phyloP scores from a whole-genome alignment of 371 early-diverging fungal species.

The Apophysomyces variabilis region DNA sequence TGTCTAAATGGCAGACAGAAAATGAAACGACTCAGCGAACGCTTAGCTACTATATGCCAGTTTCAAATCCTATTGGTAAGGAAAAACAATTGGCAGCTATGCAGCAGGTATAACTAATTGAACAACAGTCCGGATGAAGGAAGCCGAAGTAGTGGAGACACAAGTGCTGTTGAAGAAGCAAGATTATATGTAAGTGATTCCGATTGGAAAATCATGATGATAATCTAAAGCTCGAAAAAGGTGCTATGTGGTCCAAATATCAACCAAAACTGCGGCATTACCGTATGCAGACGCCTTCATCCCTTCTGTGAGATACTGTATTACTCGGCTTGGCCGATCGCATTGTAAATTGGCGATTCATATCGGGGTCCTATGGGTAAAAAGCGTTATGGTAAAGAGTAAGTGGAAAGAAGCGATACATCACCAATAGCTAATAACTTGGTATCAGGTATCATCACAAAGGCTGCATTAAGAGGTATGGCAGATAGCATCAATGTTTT shows the following conservation, averaged over 20 bases:
- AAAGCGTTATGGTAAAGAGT: slow-evolving; percentile 60
- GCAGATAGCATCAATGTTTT: slow-evolving; percentile 36
- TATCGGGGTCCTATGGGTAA: slow-evolving; percentile 59
- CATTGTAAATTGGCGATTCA: slow-evolving; percentile 55
- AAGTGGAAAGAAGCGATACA: slow-evolving; percentile 3
- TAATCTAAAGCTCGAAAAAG: slow-evolving; percentile 21
- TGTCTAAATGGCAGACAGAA: slow-evolving; percentile 16
- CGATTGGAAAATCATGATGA: background rate
- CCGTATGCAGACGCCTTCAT: slow-evolving; percentile 68
- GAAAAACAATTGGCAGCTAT: background rate
- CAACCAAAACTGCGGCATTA: slow-evolving; percentile 53
- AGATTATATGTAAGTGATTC: slow-evolving; percentile 47
- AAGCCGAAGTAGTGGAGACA: slow-evolving; percentile 62
- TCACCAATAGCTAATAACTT: background rate
- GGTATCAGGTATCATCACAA: slow-evolving; percentile 39
- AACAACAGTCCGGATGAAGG: slow-evolving; percentile 54
- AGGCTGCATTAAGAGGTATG: slow-evolving; percentile 52
- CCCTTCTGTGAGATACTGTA: slow-evolving; percentile 61
- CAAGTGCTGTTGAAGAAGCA: slow-evolving; percentile 55
- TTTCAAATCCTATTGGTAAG: slow-evolving; percentile 49
- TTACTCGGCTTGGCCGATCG: slow-evolving; percentile 49
- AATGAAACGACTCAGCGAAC: slow-evolving; percentile 30
- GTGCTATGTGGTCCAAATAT: slow-evolving; percentile 47
- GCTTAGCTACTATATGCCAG: slow-evolving; percentile 51
- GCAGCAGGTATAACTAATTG: background rate